Evolutionary conservation across 805 yeast genomes (phyloP).

Genomic region (Candida silvatica): DNA sequence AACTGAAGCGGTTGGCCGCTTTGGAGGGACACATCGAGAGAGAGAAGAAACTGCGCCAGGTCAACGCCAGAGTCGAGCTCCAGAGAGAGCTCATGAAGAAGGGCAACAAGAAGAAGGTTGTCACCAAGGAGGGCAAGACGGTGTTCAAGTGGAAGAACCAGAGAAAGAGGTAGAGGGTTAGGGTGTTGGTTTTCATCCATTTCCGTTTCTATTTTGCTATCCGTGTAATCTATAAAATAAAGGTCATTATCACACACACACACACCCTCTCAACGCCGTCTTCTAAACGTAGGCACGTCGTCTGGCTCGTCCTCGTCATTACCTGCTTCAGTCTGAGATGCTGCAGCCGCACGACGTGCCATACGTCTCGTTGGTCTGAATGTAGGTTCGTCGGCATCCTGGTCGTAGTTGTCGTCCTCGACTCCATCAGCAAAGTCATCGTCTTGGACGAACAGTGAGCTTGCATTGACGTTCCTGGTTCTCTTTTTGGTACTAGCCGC

Average conservation of each 20-base stretch:
- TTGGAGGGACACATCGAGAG: conserved; percentile 63
- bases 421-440: conserved; percentile 5
- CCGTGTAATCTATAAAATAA: conserved; percentile 1
- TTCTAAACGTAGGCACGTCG: neutral
- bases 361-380: conserved; percentile 15
- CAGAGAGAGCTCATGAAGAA: conserved; percentile 87
- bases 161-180: conserved; percentile 51
- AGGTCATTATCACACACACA: too few relatives aligned
- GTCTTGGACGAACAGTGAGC: conserved; percentile 1
- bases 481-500: conserved; percentile 3
- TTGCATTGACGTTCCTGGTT: neutral
- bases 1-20: conserved; percentile 49
- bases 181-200: neutral
- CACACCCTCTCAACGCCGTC: too few relatives aligned
- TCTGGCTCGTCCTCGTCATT: neutral
- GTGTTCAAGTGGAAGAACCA: conserved; percentile 80
- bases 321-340: neutral
- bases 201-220: neutral
- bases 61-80: conserved; percentile 63
- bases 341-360: neutral
- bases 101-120: conserved; percentile 75
- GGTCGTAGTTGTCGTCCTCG: too few relatives aligned
- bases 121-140: conserved; percentile 56
- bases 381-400: conserved; percentile 23
- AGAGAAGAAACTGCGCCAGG: conserved; percentile 54